Conservation (phyloP, 805 yeast genomes). For the Myxozyma melibiosi region DNA sequence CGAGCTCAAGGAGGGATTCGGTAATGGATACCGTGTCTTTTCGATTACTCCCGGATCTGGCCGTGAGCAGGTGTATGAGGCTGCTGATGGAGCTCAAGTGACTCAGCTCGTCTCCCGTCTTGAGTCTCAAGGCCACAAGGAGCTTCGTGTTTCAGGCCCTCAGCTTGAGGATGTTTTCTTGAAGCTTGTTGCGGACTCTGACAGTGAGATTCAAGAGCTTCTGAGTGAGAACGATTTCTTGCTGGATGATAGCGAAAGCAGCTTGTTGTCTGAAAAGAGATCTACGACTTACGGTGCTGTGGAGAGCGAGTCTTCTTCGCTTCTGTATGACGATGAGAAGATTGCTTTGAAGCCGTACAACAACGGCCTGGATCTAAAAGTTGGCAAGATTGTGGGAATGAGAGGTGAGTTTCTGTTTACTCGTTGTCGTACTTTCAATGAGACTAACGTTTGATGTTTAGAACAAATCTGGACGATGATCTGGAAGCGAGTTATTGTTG, state of each 20-base stretch:
- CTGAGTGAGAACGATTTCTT: conserved; percentile 27
- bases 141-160: conserved; percentile 42
- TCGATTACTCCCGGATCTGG: conserved; percentile 38
- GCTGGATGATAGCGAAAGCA: conserved; percentile 21
- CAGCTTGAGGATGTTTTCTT: conserved; percentile 43
- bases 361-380: conserved; percentile 28
- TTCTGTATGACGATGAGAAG: conserved; percentile 12
- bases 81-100: conserved; percentile 36
- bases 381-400: conserved; percentile 27
- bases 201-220: conserved; percentile 26
- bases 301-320: conserved; percentile 4
- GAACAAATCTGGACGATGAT: conserved; percentile 40
- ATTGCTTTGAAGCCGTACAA: conserved; percentile 7
- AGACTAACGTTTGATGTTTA: neutral
- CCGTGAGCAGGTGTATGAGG: conserved; percentile 36
- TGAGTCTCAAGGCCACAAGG: conserved; percentile 34
- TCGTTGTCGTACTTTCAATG: too few relatives aligned
- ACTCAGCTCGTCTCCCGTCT: conserved; percentile 34
- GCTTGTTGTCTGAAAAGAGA: conserved; percentile 23
- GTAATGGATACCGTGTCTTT: conserved; percentile 41
- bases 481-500: conserved; percentile 39
- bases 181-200: conserved; percentile 39
- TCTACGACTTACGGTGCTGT: conserved; percentile 23
- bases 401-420: conserved; percentile 14
- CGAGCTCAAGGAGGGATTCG: conserved; percentile 41